Conservation (phyloP, 2,329 filamentous ascomycete genomes). For the Chaetomium strumarium region DNA sequence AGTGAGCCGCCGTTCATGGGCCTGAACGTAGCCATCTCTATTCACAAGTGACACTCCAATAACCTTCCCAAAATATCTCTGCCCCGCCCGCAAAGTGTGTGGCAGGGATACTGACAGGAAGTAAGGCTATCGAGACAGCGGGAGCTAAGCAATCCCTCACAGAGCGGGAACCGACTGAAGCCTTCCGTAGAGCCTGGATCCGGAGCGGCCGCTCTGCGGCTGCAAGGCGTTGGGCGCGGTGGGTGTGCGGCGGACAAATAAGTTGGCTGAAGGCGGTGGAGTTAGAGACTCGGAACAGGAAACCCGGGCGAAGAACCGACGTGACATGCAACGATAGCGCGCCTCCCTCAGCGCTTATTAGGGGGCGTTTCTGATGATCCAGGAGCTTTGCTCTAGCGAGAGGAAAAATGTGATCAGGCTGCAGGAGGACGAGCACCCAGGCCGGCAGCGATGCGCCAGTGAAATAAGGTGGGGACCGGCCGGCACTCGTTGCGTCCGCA, state of each 20-base stretch:
- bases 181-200: neutral
- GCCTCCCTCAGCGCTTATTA: neutral
- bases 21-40: slow-evolving; percentile 46
- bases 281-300: slow-evolving; percentile 3
- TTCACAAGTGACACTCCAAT: slow-evolving; percentile 12
- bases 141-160: no score
- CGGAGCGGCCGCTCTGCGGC: slow-evolving; percentile 7
- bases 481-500: slow-evolving; percentile 22
- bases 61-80: neutral
- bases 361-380: slow-evolving; percentile 16
- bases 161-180: neutral
- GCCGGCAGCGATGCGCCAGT: slow-evolving; percentile 23
- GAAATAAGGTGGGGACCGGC: slow-evolving; percentile 18
- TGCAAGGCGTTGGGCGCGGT: neutral
- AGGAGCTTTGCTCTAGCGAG: slow-evolving; percentile 10
- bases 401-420: slow-evolving; percentile 24
- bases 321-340: slow-evolving; percentile 5
- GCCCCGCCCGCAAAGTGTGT: neutral
- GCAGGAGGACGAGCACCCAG: slow-evolving; percentile 21
- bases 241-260: slow-evolving; percentile 19
- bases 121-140: neutral
- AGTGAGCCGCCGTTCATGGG: slow-evolving; percentile 48
- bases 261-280: slow-evolving; percentile 14
- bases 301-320: neutral
- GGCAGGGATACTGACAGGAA: neutral